phyloP scores from a whole-genome alignment of 2,329 filamentous ascomycete genomes.

The Apiospora pterosperma region DNA sequence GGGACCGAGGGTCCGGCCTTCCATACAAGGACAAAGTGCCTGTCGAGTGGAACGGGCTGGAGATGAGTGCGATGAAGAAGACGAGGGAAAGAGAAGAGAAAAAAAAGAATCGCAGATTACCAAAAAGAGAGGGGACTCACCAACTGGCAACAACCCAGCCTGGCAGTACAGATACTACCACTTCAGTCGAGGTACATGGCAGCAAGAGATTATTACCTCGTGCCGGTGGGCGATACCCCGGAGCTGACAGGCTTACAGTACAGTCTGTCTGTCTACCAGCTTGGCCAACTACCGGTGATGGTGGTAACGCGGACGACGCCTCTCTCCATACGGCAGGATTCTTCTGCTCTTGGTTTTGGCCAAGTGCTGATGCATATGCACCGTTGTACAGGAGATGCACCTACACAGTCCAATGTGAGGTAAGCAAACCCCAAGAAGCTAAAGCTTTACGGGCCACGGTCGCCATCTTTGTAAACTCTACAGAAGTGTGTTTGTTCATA shows the following conservation, averaged over 20 bases:
- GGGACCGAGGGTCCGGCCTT: background rate
- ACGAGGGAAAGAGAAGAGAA: background rate
- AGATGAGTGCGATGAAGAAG: background rate
- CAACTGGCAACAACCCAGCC: too few species aligned
- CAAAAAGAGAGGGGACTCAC: background rate
- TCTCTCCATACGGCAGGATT: background rate
- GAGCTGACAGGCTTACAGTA: background rate
- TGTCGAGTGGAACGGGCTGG: background rate
- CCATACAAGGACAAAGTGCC: background rate
- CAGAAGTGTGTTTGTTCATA: background rate
- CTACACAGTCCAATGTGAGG: background rate
- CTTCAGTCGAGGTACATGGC: background rate
- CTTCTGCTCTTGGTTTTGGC: background rate
- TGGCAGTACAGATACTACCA: too few species aligned
- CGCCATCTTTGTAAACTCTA: background rate
- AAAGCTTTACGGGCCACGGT: background rate
- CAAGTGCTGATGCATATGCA: background rate
- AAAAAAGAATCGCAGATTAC: background rate
- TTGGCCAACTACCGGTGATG: background rate
- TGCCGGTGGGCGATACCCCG: background rate
- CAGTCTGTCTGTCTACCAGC: too few species aligned
- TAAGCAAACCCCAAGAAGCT: background rate
- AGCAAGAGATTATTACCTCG: background rate
- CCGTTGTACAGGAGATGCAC: background rate
- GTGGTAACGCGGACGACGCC: too few species aligned